phyloP scores from a whole-genome alignment of 148 eudicot species.

The Vaccinium darrowii region DNA sequence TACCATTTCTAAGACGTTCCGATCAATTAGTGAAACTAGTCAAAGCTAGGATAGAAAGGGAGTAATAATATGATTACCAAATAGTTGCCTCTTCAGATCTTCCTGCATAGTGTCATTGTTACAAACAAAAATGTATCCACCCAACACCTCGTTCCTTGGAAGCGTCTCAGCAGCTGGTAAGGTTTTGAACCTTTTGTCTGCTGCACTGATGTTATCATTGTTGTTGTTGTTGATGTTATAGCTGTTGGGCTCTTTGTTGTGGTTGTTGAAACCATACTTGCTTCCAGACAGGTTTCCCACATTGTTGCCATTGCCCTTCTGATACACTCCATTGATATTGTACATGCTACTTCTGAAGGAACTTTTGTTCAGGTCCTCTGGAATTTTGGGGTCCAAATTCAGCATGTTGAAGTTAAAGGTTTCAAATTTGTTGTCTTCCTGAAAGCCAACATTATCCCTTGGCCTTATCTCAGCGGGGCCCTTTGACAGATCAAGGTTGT shows the following conservation, averaged over 20 bases:
- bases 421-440: conserved; percentile 89
- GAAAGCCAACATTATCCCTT: conserved; percentile 62
- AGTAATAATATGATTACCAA: conserved; percentile 52
- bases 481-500: conserved; percentile 83
- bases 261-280: conserved; percentile 52
- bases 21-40: background rate
- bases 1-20: background rate
- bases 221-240: conserved; percentile 33
- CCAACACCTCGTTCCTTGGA: conserved; percentile 91
- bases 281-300: conserved; percentile 51
- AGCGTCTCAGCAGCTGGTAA: conserved; percentile 96
- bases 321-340: conserved; percentile 64
- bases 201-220: conserved; percentile 33
- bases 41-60: background rate
- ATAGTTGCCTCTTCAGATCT: conserved; percentile 74
- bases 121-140: conserved; percentile 92
- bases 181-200: conserved; percentile 96
- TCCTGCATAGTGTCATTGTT: conserved; percentile 91
- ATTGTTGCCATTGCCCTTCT: conserved; percentile 51
- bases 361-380: conserved; percentile 32
- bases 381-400: conserved; percentile 63
- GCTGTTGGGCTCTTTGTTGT: conserved; percentile 52
- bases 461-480: conserved; percentile 61
- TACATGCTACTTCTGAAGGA: conserved; percentile 51
- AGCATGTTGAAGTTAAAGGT: conserved; percentile 77